phyloP scores from a whole-genome alignment of 768 basidiomycete species.

The Calocera viscosa region DNA sequence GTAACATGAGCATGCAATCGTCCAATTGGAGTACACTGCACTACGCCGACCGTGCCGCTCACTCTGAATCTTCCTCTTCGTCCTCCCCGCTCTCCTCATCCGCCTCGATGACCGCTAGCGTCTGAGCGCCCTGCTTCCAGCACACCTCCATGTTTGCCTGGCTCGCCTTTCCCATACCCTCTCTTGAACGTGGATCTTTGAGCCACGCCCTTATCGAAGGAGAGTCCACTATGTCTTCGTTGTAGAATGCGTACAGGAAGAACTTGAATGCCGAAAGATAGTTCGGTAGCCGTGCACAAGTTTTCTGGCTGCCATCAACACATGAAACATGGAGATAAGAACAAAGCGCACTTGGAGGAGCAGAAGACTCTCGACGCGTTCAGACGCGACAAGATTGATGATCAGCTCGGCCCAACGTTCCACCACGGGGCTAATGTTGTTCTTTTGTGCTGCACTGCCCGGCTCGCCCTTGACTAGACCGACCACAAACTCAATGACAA shows the following conservation, averaged over 20 bases:
- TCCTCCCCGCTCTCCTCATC: constrained; percentile 30
- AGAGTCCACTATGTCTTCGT: constrained; percentile 83
- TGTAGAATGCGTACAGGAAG: constrained; percentile 75
- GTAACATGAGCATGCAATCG: no score
- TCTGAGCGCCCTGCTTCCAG: constrained; percentile 55
- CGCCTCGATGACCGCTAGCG: constrained; percentile 72
- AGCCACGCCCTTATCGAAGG: constrained; percentile 87
- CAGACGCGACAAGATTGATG: constrained; percentile 66
- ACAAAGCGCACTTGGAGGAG: constrained; percentile 53
- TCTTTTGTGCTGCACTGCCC: constrained; percentile 46
- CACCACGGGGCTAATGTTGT: constrained; percentile 50
- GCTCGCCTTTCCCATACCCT: background rate
- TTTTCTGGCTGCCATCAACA: constrained; percentile 17
- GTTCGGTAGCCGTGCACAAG: constrained; percentile 31
- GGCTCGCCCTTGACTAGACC: constrained; percentile 53
- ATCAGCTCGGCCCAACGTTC: constrained; percentile 75
- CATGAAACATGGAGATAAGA: constrained; percentile 12
- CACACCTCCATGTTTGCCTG: constrained; percentile 48
- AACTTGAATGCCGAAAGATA: constrained; percentile 68
- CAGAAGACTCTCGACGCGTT: constrained; percentile 66
- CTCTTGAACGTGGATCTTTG: constrained; percentile 41
- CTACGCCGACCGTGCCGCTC: background rate
- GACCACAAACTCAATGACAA: constrained; percentile 76
- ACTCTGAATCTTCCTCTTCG: constrained; percentile 9
- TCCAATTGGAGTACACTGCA: background rate